These are phyloP conservation scores for Lactifluus echinatus DNA, from an alignment of 768 basidiomycete genomes.

Conservation along the genomic window DNA sequence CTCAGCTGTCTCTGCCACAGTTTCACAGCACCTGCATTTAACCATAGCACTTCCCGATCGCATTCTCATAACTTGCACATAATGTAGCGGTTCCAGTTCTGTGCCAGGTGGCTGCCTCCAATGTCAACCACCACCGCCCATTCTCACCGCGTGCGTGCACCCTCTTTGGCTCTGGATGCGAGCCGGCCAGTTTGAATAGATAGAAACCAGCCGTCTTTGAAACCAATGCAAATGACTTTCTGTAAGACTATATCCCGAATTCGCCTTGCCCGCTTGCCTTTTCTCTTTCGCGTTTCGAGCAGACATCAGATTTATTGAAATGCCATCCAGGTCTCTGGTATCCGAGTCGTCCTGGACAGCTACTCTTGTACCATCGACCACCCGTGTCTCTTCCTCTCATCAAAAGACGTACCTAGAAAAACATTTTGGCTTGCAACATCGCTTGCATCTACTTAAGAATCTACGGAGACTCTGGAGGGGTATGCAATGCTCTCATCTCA, in stretches of 20 bases:
- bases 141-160: background rate
- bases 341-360: conserved; percentile 1
- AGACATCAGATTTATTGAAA: background rate
- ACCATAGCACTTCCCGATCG: no score
- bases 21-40: no score
- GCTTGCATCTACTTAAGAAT: background rate
- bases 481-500: background rate
- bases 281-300: background rate
- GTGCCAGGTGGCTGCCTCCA: background rate
- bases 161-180: background rate
- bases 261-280: background rate
- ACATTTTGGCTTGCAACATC: background rate
- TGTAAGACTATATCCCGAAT: background rate
- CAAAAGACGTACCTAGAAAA: background rate
- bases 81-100: background rate
- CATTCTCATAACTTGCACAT: no score
- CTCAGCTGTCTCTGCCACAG: no score
- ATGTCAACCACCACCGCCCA: background rate
- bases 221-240: background rate
- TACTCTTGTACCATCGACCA: background rate
- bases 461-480: conserved; percentile 8
- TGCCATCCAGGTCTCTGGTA: conserved; percentile 6
- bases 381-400: background rate
- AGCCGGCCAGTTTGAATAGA: background rate
- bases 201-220: background rate